Evolutionary conservation across 176 grass and related monocot species (phyloP).

Genomic region (Carex littledalei): DNA sequence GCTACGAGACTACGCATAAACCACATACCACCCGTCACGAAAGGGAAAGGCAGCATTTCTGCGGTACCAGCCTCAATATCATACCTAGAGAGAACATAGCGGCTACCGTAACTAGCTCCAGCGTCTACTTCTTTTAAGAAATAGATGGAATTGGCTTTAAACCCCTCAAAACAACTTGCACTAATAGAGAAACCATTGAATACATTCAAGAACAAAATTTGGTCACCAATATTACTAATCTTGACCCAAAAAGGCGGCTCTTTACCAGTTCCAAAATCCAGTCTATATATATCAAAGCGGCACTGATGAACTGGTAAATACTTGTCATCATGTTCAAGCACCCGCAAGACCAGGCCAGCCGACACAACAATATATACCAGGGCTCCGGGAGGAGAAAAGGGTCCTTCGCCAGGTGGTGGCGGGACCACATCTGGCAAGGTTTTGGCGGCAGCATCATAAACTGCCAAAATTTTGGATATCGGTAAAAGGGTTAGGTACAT

Average conservation of each 20-base stretch:
- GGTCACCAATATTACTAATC: background rate
- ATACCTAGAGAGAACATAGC: background rate
- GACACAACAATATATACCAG: background rate
- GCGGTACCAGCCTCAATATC: background rate
- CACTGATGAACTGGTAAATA: background rate
- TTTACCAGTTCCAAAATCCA: background rate
- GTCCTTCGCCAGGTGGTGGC: background rate
- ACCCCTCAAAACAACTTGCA: background rate
- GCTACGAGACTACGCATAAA: background rate
- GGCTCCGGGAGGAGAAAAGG: background rate
- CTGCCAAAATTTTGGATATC: background rate
- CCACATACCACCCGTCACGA: background rate
- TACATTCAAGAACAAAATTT: background rate
- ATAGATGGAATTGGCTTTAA: background rate
- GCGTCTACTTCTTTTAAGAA: background rate
- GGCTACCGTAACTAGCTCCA: background rate
- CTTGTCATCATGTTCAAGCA: constrained; percentile 11
- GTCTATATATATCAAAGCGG: constrained; percentile 2
- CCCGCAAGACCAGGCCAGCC: background rate
- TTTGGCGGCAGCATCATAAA: background rate
- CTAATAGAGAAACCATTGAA: constrained; percentile 11
- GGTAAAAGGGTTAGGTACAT: background rate
- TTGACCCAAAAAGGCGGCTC: background rate
- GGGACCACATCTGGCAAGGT: background rate
- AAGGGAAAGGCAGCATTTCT: background rate